A percentile compares a stretch with the other conserved stretches of the same genome.
Conservation (phyloP, 495 filamentous ascomycete species). For the Xylaria bambusicola region DNA sequence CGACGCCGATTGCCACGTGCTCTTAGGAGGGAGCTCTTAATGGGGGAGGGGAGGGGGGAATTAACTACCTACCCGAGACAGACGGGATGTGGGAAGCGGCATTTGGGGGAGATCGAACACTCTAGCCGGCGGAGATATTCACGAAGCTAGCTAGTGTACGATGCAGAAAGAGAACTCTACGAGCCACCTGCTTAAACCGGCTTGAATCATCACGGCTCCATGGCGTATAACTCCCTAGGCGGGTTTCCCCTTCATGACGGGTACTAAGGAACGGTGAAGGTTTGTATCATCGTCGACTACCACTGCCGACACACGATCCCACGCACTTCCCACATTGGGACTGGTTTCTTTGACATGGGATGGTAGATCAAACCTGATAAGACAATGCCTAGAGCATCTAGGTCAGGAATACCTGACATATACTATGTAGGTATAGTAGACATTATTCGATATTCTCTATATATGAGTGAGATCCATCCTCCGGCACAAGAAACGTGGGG, state of each 20-base stretch:
- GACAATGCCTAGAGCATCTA: too few species aligned
- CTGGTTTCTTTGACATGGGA: too few species aligned
- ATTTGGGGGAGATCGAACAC: slow-evolving; percentile 12
- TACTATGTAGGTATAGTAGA: too few species aligned
- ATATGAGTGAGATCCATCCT: not conserved
- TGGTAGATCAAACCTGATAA: too few species aligned
- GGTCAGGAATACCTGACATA: too few species aligned
- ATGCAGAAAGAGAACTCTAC: not conserved
- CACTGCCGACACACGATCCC: too few species aligned
- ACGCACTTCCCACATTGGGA: too few species aligned
- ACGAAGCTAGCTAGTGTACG: not conserved
- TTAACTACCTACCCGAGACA: too few species aligned
- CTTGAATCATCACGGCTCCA: not conserved
- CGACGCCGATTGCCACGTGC: slow-evolving; percentile 4
- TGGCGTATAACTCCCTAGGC: not conserved
- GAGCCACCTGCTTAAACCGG: not conserved
- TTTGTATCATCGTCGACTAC: too few species aligned
- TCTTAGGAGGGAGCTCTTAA: not conserved
- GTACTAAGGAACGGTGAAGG: too few species aligned
- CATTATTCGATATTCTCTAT: too few species aligned
- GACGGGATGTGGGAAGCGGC: slow-evolving; percentile 7
- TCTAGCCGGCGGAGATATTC: slow-evolving; percentile 2
- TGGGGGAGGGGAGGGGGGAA: too few species aligned
- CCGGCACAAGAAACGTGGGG: not conserved
- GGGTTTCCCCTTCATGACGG: not conserved